phyloP scores from a whole-genome alignment of 495 filamentous ascomycete species.

The Neurospora sp. region DNA sequence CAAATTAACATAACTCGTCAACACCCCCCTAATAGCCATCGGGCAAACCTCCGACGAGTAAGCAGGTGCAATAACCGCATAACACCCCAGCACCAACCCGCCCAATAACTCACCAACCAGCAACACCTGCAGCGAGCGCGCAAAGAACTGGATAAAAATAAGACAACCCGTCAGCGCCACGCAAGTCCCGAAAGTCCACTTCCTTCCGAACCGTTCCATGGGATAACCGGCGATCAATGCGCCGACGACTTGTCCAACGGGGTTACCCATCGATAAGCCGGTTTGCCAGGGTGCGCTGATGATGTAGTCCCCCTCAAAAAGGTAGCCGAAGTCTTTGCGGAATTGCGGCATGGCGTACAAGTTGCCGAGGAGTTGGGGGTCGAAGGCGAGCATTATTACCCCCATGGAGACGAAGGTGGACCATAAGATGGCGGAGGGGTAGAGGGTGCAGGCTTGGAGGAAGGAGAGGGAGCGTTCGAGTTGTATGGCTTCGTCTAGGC shows the following conservation, averaged over 20 bases:
- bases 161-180: slow-evolving; percentile 34
- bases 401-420: slow-evolving; percentile 34
- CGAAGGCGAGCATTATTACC: slow-evolving; percentile 37
- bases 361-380: slow-evolving; percentile 34
- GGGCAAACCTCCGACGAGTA: slow-evolving; percentile 57
- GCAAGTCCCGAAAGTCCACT: slow-evolving; percentile 33
- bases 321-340: slow-evolving; percentile 32
- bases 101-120: slow-evolving; percentile 43
- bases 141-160: slow-evolving; percentile 51
- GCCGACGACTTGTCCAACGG: slow-evolving; percentile 37
- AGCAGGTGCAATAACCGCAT: slow-evolving; percentile 45
- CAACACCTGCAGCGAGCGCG: slow-evolving; percentile 30
- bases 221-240: slow-evolving; percentile 37
- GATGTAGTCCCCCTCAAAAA: slow-evolving; percentile 22
- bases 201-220: slow-evolving; percentile 36
- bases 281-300: slow-evolving; percentile 37
- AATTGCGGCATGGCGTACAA: slow-evolving; percentile 37
- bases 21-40: slow-evolving; percentile 43
- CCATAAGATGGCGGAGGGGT: slow-evolving; percentile 34
- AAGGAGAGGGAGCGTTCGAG: slow-evolving; percentile 27
- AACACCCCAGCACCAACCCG: slow-evolving; percentile 43
- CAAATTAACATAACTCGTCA: slow-evolving; percentile 53
- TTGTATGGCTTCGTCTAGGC: slow-evolving; percentile 18
- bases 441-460: slow-evolving; percentile 23
- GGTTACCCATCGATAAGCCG: slow-evolving; percentile 35